phyloP scores from a whole-genome alignment of 768 basidiomycete genomes.

The Kwoniella sp. region DNA sequence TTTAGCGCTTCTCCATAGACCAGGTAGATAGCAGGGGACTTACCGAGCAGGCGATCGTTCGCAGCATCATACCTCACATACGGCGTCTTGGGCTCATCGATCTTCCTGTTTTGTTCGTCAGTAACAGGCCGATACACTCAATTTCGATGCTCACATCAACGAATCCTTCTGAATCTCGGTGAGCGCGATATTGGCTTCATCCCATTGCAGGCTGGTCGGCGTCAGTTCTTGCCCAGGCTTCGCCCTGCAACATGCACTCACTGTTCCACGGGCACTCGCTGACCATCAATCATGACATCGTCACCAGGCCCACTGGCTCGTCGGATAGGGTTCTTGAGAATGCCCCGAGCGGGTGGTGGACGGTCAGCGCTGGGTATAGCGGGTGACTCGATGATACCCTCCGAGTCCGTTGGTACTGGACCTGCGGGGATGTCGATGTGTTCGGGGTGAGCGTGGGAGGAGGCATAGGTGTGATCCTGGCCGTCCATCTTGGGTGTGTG shows the following conservation, averaged over 20 bases:
- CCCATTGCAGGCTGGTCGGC: constrained; percentile 72
- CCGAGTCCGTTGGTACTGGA: constrained; percentile 18
- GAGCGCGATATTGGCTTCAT: constrained; percentile 84
- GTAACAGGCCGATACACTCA: background rate
- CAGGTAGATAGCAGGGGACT: constrained; percentile 8
- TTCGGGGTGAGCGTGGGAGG: constrained; percentile 27
- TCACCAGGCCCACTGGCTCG: constrained; percentile 11
- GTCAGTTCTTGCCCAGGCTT: too few species aligned
- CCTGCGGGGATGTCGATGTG: constrained; percentile 39
- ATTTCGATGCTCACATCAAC: constrained; percentile 61
- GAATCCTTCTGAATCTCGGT: constrained; percentile 94
- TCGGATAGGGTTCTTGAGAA: constrained; percentile 37
- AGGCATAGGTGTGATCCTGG: constrained; percentile 23
- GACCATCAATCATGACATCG: constrained; percentile 7
- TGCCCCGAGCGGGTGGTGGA: constrained; percentile 35
- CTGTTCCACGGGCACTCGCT: constrained; percentile 11
- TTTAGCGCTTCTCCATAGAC: background rate
- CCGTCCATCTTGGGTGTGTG: background rate
- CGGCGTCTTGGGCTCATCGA: constrained; percentile 95
- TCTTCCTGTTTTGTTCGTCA: constrained; percentile 57
- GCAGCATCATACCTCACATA: constrained; percentile 62
- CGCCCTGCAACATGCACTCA: too few species aligned
- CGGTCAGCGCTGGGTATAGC: constrained; percentile 7
- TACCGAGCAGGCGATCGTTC: constrained; percentile 58
- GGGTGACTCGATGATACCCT: constrained; percentile 10